Conservation (phyloP, 352 stramenopile genomes). For the Pythium grandisporangium region DNA sequence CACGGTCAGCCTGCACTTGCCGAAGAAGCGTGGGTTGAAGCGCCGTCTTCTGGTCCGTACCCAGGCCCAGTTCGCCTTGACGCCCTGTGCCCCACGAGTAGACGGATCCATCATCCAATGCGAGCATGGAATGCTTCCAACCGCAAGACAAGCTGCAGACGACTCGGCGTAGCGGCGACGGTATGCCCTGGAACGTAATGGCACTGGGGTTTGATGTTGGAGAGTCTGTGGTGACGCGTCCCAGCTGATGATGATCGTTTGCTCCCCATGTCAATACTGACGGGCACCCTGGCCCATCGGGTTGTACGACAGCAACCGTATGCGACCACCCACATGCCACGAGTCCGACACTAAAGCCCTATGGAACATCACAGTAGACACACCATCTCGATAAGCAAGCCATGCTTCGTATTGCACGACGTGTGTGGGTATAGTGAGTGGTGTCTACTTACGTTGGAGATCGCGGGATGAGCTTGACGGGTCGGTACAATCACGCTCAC, state of each 20-base stretch:
- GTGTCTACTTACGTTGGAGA: no score
- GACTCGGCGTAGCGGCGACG: constrained; percentile 21
- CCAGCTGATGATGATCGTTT: constrained; percentile 38
- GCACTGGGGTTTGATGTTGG: no score
- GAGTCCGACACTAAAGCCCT: no score
- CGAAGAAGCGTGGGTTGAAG: constrained; percentile 19
- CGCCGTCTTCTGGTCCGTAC: constrained; percentile 12
- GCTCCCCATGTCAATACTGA: constrained; percentile 37
- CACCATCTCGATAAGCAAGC: no score
- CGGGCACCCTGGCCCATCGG: no score
- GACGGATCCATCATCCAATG: constrained; percentile 26
- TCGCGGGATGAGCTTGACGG: no score
- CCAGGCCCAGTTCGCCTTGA: constrained; percentile 63
- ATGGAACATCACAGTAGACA: no score
- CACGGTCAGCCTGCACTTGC: constrained; percentile 3
- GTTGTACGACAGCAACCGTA: constrained; percentile 26
- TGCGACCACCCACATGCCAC: constrained; percentile 71
- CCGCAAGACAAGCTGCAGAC: constrained; percentile 62
- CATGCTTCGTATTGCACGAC: no score
- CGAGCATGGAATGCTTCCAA: constrained; percentile 77
- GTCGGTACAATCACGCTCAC: constrained; percentile 1
- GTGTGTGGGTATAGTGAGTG: no score
- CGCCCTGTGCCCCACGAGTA: constrained; percentile 67
- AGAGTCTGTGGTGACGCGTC: no score
- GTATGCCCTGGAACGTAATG: constrained; percentile 8